Base-by-base conservation (phyloP, 2,329 filamentous ascomycete species). In the Fusarium stilboides region DNA sequence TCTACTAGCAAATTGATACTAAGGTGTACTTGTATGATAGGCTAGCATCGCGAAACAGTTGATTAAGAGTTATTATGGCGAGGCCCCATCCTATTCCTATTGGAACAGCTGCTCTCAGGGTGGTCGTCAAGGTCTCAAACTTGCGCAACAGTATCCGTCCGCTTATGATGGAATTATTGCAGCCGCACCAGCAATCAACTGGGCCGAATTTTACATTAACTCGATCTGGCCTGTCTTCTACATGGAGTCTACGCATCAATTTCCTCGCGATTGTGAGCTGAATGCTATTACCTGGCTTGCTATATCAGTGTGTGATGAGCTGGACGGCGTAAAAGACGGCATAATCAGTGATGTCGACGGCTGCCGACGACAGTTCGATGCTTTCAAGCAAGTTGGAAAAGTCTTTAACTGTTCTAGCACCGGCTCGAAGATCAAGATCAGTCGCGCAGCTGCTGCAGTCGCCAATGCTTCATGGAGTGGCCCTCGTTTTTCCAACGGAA, bases 231-330 rank as follows among this genome's bases (percentile, higher is more conserved):
- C 65, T 2, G 46, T 36, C 13, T 34, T 67, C 17, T 26, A 61
- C 13, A 67, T 67, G 64, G 37, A 46, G 4, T 37, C 37, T 19
- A 64, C 57, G 13, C 19, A 65, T 10, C 57, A 65, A 10, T 54
- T 61, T 6, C 64, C 64, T 5, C 36, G n/a, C 9, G 42, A 50
- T n/a, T 67, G 61, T 7, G 64, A 67, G 22, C 28, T 67, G 8
- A 45, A 43, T 6, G 37, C 34, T 19, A 40, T 67, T 6, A 64
- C 39, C 14, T 37, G 14, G 9, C 33, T 39, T 28, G 46, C 46
- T 10, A 5, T 50, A 9, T 50, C 46, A 28, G 34, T 20, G 37
- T 50, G 46, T 50, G 46, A 50, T 37, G 20, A 26, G 33, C 15
- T 50, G 34, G 46, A 39, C 39, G 34, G 46, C 22, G 34, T 50